Percentiles rank a stretch among this genome's conserved stretches.
Evolutionary conservation across 1,284 basidiomycete species (phyloP).

Genomic region (Leccinum pachyderme): DNA sequence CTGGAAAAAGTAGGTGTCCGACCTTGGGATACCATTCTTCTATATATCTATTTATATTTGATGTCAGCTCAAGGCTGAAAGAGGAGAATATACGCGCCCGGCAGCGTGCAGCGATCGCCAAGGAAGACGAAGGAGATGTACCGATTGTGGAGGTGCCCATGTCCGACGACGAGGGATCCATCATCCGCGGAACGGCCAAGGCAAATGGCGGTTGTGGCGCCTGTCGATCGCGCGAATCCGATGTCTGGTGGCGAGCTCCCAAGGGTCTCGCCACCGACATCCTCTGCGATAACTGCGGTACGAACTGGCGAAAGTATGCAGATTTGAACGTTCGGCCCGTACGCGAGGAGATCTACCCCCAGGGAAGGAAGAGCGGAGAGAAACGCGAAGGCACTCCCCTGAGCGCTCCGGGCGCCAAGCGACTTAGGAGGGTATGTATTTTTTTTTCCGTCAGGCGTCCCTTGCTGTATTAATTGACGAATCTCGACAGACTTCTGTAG

Average conservation of each 20-base stretch:
- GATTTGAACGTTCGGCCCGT: conserved; percentile 73
- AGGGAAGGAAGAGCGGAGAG: conserved; percentile 51
- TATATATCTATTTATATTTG: conserved; percentile 13
- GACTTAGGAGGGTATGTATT: conserved; percentile 62
- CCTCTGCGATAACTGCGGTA: conserved; percentile 80
- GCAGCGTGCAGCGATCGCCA: conserved; percentile 44
- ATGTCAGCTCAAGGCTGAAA: conserved; percentile 54
- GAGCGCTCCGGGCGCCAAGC: conserved; percentile 57
- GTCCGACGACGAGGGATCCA: conserved; percentile 75
- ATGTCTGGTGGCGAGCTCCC: conserved; percentile 84
- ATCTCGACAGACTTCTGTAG: conserved; percentile 46
- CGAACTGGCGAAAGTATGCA: conserved; percentile 86
- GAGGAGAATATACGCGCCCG: conserved; percentile 61
- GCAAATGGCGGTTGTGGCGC: conserved; percentile 68
- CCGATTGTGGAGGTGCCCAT: conserved; percentile 39
- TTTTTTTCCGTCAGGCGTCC: neutral
- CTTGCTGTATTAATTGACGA: neutral
- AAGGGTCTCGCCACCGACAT: conserved; percentile 69
- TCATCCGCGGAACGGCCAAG: conserved; percentile 56
- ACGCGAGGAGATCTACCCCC: conserved; percentile 57
- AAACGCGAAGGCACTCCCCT: conserved; percentile 82
- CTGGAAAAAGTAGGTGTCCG: conserved; percentile 75
- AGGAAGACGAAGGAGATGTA: conserved; percentile 42
- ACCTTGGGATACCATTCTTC: neutral
- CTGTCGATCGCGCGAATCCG: conserved; percentile 73